Conservation (phyloP, 495 filamentous ascomycete species). For the Schizothecium vesticola region DNA sequence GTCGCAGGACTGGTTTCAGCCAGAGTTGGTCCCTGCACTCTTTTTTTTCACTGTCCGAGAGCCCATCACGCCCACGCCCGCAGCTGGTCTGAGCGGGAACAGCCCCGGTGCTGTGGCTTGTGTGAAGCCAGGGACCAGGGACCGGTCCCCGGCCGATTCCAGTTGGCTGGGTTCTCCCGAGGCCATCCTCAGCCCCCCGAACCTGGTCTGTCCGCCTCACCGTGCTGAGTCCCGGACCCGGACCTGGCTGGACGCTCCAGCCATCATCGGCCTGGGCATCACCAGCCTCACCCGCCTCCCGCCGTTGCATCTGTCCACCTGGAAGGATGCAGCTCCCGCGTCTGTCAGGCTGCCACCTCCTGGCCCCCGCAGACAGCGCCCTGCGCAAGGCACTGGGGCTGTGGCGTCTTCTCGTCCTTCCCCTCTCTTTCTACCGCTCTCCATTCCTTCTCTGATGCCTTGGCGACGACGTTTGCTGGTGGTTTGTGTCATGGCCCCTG, state of each 20-base stretch:
- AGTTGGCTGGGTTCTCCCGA: not conserved
- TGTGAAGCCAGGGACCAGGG: not conserved
- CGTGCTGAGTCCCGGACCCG: not conserved
- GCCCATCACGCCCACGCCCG: not conserved
- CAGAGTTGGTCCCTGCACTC: slow-evolving; percentile 18
- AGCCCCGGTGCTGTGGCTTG: not conserved
- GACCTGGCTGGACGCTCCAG: not conserved
- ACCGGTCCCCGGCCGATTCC: not conserved
- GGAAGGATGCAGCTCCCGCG: not conserved
- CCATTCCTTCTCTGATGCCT: not conserved
- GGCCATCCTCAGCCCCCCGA: not conserved
- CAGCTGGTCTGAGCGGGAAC: slow-evolving; percentile 4
- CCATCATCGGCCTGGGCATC: not conserved
- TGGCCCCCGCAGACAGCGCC: slow-evolving; percentile 6
- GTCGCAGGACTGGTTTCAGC: slow-evolving; percentile 15
- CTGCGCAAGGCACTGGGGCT: not conserved
- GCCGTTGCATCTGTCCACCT: not conserved
- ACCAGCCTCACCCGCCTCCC: not conserved
- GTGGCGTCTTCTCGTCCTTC: not conserved
- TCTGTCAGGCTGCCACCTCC: slow-evolving; percentile 6
- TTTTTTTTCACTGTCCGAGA: slow-evolving; percentile 5
- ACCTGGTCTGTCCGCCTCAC: not conserved
- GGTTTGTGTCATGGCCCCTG: slow-evolving; percentile 1
- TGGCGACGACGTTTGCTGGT: not conserved
- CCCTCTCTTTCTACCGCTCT: not conserved